Conservation (phyloP, 2,329 filamentous ascomycete genomes). For the Pseudocercospora pini-densiflorae region DNA sequence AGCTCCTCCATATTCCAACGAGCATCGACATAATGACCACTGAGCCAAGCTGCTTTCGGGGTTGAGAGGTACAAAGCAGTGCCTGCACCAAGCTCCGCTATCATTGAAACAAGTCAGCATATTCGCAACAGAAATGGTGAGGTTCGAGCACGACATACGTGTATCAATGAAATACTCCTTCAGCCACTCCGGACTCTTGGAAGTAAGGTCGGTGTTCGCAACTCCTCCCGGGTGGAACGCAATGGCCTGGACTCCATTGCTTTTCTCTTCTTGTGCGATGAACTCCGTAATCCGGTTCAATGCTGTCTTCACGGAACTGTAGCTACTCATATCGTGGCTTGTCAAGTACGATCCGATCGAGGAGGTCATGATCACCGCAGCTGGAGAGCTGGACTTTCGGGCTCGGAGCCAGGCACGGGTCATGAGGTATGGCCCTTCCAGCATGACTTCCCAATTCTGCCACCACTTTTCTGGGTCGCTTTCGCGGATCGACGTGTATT, state of each 20-base stretch:
- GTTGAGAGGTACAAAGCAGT: constrained; percentile 39
- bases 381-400: neutral
- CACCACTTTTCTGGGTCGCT: constrained; percentile 49
- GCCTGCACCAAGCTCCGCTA: constrained; percentile 37
- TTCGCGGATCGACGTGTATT: constrained; percentile 26
- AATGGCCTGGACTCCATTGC: constrained; percentile 46
- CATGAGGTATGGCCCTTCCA: constrained; percentile 47
- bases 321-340: constrained; percentile 42
- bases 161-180: neutral
- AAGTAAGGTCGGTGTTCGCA: constrained; percentile 47
- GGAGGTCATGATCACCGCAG: constrained; percentile 49
- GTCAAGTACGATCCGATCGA: constrained; percentile 45
- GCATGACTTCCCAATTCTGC: constrained; percentile 50
- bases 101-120: constrained; percentile 29
- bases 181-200: constrained; percentile 39
- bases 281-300: constrained; percentile 52
- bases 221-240: constrained; percentile 53
- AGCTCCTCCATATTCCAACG: constrained; percentile 47
- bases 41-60: constrained; percentile 43
- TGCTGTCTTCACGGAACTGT: constrained; percentile 53
- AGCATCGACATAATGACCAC: constrained; percentile 41
- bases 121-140: constrained; percentile 4
- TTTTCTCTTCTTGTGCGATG: constrained; percentile 45
- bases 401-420: constrained; percentile 19
- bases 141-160: neutral